Base-by-base conservation (phyloP, 73 alveolate genomes). In the Paramecium sexaurelia region DNA sequence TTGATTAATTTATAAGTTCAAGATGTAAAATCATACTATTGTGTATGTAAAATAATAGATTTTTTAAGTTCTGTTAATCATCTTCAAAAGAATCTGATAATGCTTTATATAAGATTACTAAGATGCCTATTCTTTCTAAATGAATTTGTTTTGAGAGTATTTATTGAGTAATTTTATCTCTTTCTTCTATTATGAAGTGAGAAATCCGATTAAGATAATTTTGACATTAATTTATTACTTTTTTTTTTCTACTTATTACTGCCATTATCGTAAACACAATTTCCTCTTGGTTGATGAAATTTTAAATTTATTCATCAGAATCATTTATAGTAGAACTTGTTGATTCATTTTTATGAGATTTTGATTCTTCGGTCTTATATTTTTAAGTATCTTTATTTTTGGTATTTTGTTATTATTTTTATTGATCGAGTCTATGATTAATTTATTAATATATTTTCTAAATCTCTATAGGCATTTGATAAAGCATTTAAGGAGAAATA, bases 261-360 rank as follows among this genome's bases (percentile, higher is more conserved):
- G 86, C 86, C 56, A 71, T 35, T 6, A 71, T 71, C 3, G 86
- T 35, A 35, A 71, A 71, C 17, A 71, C 86, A 15, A 32, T 35
- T 37, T 71, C 86, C 6, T 71, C 86, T 71, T 13, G 17, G 7
- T 71, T 71, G 0, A 71, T 71, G n/a, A 71, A 15, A 19, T 71
- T 27, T 71, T 29, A 37, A 3, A 71, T 71, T 27, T 35, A 22
- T 37, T 71, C 86, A 71, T 71, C 86, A 35, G 83, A 61, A 61
- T 61, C 83, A 61, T 61, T 61, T 10, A 61, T 61, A 61, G 83
- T 61, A 11, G 83, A 61, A 61, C 83, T 61, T 19, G 83, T 61
- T 26, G 83, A 61, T 61, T 61, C 83, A 61, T 61, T 61, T 61
- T 61, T 61, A 61, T 61, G 83, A 22, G 83, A 61, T 29, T 61